These are phyloP conservation scores for Gyrodon lividus DNA, from an alignment of 768 basidiomycete species.

Conservation along the genomic window DNA sequence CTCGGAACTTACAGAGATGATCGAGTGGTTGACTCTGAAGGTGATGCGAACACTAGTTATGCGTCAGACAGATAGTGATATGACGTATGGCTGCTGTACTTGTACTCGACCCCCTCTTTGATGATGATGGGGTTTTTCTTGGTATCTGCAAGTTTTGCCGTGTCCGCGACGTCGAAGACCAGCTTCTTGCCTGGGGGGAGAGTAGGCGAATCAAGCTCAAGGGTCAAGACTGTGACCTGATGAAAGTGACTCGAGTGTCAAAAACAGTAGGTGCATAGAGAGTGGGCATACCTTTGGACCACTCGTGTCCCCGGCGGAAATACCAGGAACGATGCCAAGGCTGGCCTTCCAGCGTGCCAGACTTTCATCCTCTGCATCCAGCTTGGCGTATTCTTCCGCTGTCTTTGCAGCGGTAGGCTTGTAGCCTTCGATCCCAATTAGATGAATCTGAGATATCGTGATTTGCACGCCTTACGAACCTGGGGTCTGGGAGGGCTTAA, in stretches of 20 bases:
- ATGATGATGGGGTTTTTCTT: slow-evolving; percentile 80
- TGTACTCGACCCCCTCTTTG: slow-evolving; percentile 89
- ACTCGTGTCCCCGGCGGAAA: slow-evolving; percentile 32
- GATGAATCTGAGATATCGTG: slow-evolving; percentile 11
- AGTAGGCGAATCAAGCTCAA: slow-evolving; percentile 79
- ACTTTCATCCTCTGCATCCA: slow-evolving; percentile 91
- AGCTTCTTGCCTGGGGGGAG: slow-evolving; percentile 63
- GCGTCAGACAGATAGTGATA: slow-evolving; percentile 3
- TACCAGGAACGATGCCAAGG: slow-evolving; percentile 73
- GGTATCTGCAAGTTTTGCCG: slow-evolving; percentile 42
- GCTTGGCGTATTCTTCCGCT: slow-evolving; percentile 77
- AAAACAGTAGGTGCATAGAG: slow-evolving; percentile 9
- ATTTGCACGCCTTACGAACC: slow-evolving; percentile 39
- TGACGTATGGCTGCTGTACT: slow-evolving; percentile 40
- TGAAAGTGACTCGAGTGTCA: slow-evolving; percentile 20
- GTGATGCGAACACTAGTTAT: slow-evolving; percentile 66
- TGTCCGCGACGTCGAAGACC: slow-evolving; percentile 61
- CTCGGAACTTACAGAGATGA: slow-evolving; percentile 63
- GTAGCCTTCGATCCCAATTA: slow-evolving; percentile 55
- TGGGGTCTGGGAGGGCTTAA: slow-evolving; percentile 65
- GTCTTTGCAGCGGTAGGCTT: slow-evolving; percentile 67
- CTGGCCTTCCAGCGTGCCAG: slow-evolving; percentile 95
- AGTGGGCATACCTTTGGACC: slow-evolving; percentile 62
- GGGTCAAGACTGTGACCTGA: slow-evolving; percentile 68
- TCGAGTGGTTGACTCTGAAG: slow-evolving; percentile 87